Evolutionary conservation across 768 basidiomycete genomes (phyloP), one percentile per base, ranked within the genome.

Genomic region (Tricholoma matsutake): DNA sequence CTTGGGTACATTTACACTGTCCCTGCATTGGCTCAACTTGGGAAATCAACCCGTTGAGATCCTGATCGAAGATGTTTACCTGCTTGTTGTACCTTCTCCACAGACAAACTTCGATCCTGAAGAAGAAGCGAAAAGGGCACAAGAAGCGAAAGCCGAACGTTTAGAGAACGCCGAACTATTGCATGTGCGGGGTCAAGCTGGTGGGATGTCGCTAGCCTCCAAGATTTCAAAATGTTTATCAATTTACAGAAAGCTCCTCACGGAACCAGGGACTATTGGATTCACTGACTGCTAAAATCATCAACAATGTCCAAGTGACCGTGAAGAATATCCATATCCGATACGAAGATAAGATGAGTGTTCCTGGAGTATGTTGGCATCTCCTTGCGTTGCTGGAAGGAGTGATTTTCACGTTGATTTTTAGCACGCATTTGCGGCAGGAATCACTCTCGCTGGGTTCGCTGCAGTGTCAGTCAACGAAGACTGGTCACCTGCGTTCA

Each of bases 241-340:
- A 47, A 16, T 49, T 20, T 57, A n/a, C 64, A 73, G 85, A 79
- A 62, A 77, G 86, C 54, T 79, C 86, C 6, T 73, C 82, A n/a
- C 87, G 92, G 69, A 86, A 89, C n/a, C 91, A 95, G 75, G 89
- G 91, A 7, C 83, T 96, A 62, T 78, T 92, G 68, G 83, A 91
- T 47, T 93, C 94, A 16, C 76, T 98, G 52, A 86, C 89, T 45
- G 83, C 89, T 49, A 97, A 96, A 71, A 84, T 98, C 60, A 86
- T 98, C 64, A 96, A 98, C 76, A 99, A 99, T 70, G 74, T 98
- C 25, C 97, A 99, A 77, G 86, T 98, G 25, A 95, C 94, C 11
- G 86, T 98, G 61, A 93, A 90, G 75, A 96, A 97, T 67, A 93
- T 99, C 47, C 97, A 99, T 72, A 76, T 98, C 51, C 89, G 97